These are phyloP conservation scores for Stephanodiscus triporus DNA, from an alignment of 108 stramenopile genomes.

Conservation along the genomic window DNA sequence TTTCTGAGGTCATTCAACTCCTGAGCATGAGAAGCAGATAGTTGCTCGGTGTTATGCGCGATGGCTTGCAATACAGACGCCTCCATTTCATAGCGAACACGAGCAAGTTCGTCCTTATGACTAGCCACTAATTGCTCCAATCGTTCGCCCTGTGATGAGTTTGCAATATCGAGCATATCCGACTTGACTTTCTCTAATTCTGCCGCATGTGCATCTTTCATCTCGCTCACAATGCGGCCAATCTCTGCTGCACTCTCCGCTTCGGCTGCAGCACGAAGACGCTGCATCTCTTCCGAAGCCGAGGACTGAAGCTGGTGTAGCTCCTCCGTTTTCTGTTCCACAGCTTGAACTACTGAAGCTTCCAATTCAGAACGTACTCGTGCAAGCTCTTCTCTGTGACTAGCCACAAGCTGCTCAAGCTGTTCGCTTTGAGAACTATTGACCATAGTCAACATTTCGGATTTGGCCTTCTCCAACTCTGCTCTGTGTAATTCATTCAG, in stretches of 20 bases:
- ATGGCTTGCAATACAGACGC: conserved; percentile 20
- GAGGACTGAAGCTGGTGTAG: conserved; percentile 27
- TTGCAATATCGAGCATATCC: conserved; percentile 17
- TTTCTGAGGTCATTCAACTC: conserved; percentile 38
- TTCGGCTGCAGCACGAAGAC: conserved; percentile 4
- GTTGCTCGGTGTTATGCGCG: conserved; percentile 1
- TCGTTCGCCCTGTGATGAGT: conserved; percentile 35
- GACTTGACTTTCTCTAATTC: conserved; percentile 30
- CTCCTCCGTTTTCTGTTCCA: conserved; percentile 2
- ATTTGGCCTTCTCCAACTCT: conserved; percentile 12
- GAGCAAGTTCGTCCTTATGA: conserved; percentile 33
- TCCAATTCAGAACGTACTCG: conserved; percentile 36
- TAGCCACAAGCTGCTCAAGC: conserved; percentile 10
- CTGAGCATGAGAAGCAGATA: not conserved
- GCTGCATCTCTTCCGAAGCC: conserved; percentile 9
- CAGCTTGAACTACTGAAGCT: conserved; percentile 2
- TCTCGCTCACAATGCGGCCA: not conserved
- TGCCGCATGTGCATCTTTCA: conserved; percentile 19
- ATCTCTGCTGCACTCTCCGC: conserved; percentile 7
- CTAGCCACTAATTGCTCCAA: conserved; percentile 24
- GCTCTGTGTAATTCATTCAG: conserved; percentile 19
- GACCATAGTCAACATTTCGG: conserved; percentile 19
- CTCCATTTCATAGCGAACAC: conserved; percentile 20
- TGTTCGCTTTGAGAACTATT: conserved; percentile 29
- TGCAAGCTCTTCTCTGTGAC: conserved; percentile 32